phyloP scores from a whole-genome alignment of 2,329 filamentous ascomycete genomes.

The Coniella lustricola region DNA sequence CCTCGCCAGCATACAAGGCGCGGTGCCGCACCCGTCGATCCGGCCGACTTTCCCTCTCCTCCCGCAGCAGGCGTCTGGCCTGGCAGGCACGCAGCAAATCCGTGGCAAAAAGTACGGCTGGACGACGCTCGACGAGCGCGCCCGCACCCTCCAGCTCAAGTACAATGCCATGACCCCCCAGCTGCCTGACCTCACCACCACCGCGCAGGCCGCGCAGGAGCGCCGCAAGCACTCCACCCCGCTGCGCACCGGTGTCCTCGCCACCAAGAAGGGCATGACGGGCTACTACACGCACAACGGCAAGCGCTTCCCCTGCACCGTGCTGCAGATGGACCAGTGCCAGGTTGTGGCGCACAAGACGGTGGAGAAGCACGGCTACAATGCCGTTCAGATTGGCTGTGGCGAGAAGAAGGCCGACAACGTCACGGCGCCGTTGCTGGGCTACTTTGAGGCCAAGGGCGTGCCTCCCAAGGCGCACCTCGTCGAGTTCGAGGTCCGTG shows the following conservation, averaged over 20 bases:
- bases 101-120: conserved; percentile 54
- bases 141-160: conserved; percentile 40
- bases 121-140: conserved; percentile 42
- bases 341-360: conserved; percentile 88
- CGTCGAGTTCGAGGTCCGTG: conserved; percentile 79
- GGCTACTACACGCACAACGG: conserved; percentile 78
- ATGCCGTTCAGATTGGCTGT: conserved; percentile 80
- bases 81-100: conserved; percentile 3
- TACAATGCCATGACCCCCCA: conserved; percentile 48
- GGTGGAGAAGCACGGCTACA: conserved; percentile 75
- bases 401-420: conserved; percentile 70
- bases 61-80: conserved; percentile 32
- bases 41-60: conserved; percentile 31
- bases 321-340: conserved; percentile 87
- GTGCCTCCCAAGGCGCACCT: conserved; percentile 79
- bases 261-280: conserved; percentile 93
- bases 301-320: conserved; percentile 75
- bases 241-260: conserved; percentile 72
- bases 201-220: conserved; percentile 53
- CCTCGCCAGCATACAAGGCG: conserved; percentile 16
- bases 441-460: conserved; percentile 77
- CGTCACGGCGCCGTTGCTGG: conserved; percentile 73
- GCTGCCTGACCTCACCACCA: conserved; percentile 49
- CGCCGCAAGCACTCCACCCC: conserved; percentile 53
- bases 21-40: conserved; percentile 23